Conservation (phyloP, 441 rosid species). For the Eutrema salsugineum region DNA sequence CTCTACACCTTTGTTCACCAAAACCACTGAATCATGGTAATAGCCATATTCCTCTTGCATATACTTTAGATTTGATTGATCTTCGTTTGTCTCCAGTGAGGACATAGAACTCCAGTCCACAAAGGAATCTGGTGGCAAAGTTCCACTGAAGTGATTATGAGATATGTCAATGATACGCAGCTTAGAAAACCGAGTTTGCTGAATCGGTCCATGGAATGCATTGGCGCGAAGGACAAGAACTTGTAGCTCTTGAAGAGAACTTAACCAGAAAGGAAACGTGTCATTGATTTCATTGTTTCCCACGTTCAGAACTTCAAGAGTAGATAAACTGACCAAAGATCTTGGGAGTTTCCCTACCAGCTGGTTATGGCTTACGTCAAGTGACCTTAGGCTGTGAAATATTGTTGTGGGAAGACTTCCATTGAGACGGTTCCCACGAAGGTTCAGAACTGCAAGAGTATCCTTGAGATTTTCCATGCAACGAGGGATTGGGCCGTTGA, state of each 20-base stretch:
- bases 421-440: not conserved
- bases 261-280: not conserved
- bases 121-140: not conserved
- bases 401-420: not conserved
- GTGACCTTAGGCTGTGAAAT: not conserved
- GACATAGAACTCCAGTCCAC: not conserved
- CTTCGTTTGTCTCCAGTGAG: not conserved
- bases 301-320: not conserved
- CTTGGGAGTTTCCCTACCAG: not conserved
- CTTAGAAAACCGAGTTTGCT: not conserved
- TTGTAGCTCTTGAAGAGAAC: not conserved
- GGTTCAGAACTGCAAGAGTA: not conserved
- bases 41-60: not conserved
- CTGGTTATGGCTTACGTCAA: not conserved
- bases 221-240: not conserved
- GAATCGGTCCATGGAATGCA: not conserved
- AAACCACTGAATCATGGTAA: not conserved
- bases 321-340: not conserved
- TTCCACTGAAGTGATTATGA: not conserved
- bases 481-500: not conserved
- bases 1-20: conserved; percentile 18
- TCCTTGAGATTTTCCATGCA: not conserved
- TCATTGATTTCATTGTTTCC: not conserved
- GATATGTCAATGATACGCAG: not conserved
- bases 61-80: too few species aligned